Evolutionary conservation across 2,329 filamentous ascomycete species (phyloP), one percentile per base, ranked within the genome.

Genomic region (Penicillium sp.): DNA sequence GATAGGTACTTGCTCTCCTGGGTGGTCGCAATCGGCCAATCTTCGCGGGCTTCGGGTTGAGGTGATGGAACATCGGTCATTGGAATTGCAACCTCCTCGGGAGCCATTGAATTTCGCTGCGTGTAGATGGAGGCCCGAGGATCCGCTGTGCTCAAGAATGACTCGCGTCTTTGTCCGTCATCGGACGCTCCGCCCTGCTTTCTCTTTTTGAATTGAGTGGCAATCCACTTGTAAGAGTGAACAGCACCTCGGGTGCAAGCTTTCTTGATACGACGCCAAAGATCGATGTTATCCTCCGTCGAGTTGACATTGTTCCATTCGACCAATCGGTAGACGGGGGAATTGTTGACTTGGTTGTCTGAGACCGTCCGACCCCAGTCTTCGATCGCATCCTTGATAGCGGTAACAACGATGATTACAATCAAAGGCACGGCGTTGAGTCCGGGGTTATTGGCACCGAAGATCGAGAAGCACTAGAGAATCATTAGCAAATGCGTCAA

Each of bases 21-120:
- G 11, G 61, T 63, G 49, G 49, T 61, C 14, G 66, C 43, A 5
- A 71, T 65, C 16, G 74, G 75, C 76, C 61, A 80, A 67, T 67
- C 75, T 68, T 63, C 77, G 68, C 70, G 71, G 45, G 79, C 74
- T 43, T 81, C 81, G 1, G 87, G 87, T 1, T 86, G 79, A 5
- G 91, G 92, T 2, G 92, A 97, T 2, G 89, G 87, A 16, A 99
- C 92, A 0, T 93, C 92, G 0, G 92, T 97, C 92, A 99, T 96
- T 68, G 93, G 92, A 50, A 99, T 96, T 24, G 89, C 90, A 55
- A 90, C 86, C 9, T 78, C 75, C 22, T 68, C 74, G 21, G 75
- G 71, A 22, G 68, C 73, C 22, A 71, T 59, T 27, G 73, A 68
- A 34, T 72, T 70, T 53, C 79, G 77, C 36, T 81, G 79, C 3